Evolutionary conservation across 768 basidiomycete genomes (phyloP), one percentile per base, ranked within the genome.

Genomic region (Amanita inopinata): DNA sequence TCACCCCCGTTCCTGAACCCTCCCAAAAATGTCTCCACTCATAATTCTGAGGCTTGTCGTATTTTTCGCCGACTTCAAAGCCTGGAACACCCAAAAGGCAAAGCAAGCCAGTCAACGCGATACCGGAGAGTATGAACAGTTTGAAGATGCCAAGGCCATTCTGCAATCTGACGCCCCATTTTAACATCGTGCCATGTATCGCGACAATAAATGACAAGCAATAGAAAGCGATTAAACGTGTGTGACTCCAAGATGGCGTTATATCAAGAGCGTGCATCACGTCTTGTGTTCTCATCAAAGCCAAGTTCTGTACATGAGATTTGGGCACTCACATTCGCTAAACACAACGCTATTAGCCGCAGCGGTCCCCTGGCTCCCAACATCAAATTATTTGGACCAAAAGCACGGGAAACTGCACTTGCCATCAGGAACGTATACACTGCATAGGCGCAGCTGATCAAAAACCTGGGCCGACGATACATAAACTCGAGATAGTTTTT

Each of bases 401-500:
- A 33, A 33, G n/a, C 5, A 33, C 5, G 6, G 12, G 24, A 22
- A 33, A 22, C 23, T 11, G 18, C 36, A 45, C 11, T 43, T 54
- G 77, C 59, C 11, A 76, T 56, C n/a, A 77, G 57, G 0, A 78
- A 49, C 1, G 66, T 70, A 49, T 76, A 76, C 9, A 67, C 59
- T 8, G 74, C 72, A 47, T 71, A 82, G 31, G 74, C 51, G 38
- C 71, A 78, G 14, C 76, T 74, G 9, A 65, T 65, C 48, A 84
- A 62, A 43, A 70, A 74, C 38, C 62, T 69, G 9, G 80, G 81
- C 27, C 62, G 67, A 33, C 67, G 62, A 56, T 68, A 82, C 15
- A 81, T 59, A 51, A 69, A 80, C 50, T 80, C 78, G 37, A 83
- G 61, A 50, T 83, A 84, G 33, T 74, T 79, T 56, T 82, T 82